Evolutionary conservation across 768 basidiomycete genomes (phyloP).

Genomic region (Pisolithus orientalis): DNA sequence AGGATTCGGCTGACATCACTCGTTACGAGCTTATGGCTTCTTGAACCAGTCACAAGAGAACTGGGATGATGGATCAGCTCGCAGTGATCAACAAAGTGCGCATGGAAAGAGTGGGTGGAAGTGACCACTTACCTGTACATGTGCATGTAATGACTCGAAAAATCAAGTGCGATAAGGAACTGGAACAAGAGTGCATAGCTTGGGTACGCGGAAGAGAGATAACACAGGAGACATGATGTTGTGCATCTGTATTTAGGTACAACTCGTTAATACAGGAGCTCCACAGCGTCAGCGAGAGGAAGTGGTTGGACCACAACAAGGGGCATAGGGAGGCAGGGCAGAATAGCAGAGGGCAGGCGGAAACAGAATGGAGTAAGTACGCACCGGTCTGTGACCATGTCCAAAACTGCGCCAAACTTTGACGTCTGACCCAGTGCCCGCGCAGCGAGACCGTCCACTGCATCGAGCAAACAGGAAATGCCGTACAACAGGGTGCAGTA

Average conservation of each 20-base stretch:
- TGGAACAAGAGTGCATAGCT: conserved; percentile 82
- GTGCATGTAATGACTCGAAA: conserved; percentile 98
- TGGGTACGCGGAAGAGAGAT: conserved; percentile 88
- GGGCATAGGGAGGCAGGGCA: no score
- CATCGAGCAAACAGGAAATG: conserved; percentile 89
- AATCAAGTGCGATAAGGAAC: conserved; percentile 94
- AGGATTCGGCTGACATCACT: conserved; percentile 91
- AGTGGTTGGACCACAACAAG: no score
- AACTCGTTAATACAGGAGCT: not conserved
- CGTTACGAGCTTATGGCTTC: conserved; percentile 88
- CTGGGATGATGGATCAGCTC: conserved; percentile 35
- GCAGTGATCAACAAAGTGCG: not conserved
- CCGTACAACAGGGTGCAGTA: conserved; percentile 86
- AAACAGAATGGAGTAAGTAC: conserved; percentile 18
- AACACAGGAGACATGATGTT: conserved; percentile 90
- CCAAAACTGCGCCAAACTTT: conserved; percentile 95
- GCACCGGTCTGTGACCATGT: conserved; percentile 98
- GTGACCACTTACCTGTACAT: conserved; percentile 83
- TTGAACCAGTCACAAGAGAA: conserved; percentile 89
- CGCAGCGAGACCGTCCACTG: conserved; percentile 91
- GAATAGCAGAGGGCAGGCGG: not conserved
- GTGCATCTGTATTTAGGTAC: conserved; percentile 67
- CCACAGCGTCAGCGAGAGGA: no score
- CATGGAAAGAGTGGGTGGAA: not conserved
- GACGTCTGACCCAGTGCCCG: conserved; percentile 84